Conservation (phyloP, 2,329 filamentous ascomycete species). For the Thielaviopsis musarum region DNA sequence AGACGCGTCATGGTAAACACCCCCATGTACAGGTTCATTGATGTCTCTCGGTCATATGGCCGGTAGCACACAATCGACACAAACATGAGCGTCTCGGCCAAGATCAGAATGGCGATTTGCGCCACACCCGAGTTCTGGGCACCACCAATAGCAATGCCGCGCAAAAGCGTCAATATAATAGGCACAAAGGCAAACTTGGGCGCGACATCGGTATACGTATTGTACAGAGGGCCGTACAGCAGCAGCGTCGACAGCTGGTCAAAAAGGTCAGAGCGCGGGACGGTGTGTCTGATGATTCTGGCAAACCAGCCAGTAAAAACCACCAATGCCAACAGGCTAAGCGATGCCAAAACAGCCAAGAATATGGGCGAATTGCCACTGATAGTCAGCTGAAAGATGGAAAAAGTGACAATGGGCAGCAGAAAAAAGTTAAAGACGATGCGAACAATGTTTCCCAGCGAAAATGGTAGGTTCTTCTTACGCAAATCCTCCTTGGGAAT, state of each 20-base stretch:
- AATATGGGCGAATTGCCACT: slow-evolving; percentile 49
- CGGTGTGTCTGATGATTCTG: slow-evolving; percentile 60
- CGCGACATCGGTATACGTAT: slow-evolving; percentile 89
- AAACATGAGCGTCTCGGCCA: slow-evolving; percentile 83
- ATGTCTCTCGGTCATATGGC: slow-evolving; percentile 78
- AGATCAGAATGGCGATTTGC: slow-evolving; percentile 79
- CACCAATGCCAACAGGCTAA: slow-evolving; percentile 58
- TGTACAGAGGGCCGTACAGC: slow-evolving; percentile 84
- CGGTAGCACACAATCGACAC: slow-evolving; percentile 78
- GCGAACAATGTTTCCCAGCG: slow-evolving; percentile 60
- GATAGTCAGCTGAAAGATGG: slow-evolving; percentile 80
- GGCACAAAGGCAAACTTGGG: slow-evolving; percentile 81
- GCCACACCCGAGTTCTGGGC: slow-evolving; percentile 86
- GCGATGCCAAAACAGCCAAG: slow-evolving; percentile 55
- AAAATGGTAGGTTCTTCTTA: slow-evolving; percentile 83
- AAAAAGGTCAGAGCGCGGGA: slow-evolving; percentile 74
- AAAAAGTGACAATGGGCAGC: slow-evolving; percentile 69
- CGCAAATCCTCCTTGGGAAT: slow-evolving; percentile 74
- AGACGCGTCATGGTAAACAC: slow-evolving; percentile 68
- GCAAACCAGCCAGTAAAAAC: slow-evolving; percentile 65
- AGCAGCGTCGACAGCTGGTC: slow-evolving; percentile 84
- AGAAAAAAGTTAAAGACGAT: slow-evolving; percentile 88
- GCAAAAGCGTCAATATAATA: slow-evolving; percentile 65
- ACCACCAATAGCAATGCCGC: slow-evolving; percentile 80
- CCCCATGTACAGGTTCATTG: slow-evolving; percentile 93